A percentile compares a stretch with the other conserved stretches of the same genome.
These are phyloP conservation scores for Peronospora tabacina DNA, from an alignment of 352 stramenopile species.

Conservation along the genomic window DNA sequence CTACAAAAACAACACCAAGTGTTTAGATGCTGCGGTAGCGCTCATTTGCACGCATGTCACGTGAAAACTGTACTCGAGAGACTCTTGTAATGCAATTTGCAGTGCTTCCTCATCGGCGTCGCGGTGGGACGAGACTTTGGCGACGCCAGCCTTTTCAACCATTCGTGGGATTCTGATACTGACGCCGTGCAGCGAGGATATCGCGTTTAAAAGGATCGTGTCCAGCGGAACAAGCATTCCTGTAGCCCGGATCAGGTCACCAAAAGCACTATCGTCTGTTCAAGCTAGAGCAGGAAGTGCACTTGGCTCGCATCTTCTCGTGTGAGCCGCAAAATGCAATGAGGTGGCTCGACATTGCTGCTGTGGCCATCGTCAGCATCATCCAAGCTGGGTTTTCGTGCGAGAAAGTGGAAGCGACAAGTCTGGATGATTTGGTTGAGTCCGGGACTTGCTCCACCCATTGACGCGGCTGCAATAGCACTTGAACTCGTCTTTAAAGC, in stretches of 20 bases:
- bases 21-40: constrained; percentile 7
- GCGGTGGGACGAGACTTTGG: constrained; percentile 29
- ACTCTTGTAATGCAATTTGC: constrained; percentile 53
- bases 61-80: constrained; percentile 35
- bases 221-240: no score
- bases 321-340: constrained; percentile 60
- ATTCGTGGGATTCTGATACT: constrained; percentile 12
- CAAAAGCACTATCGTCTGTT: background rate
- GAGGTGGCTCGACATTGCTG: constrained; percentile 23
- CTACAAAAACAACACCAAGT: constrained; percentile 13
- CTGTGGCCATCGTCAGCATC: background rate
- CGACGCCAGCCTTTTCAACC: constrained; percentile 12
- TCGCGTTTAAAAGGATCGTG: background rate
- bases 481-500: constrained; percentile 36
- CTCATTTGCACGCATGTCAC: constrained; percentile 2
- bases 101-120: constrained; percentile 69
- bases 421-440: constrained; percentile 81
- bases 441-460: constrained; percentile 49
- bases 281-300: constrained; percentile 48
- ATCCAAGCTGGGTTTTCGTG: constrained; percentile 40
- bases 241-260: no score
- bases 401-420: constrained; percentile 74
- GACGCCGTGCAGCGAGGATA: constrained; percentile 3
- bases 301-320: constrained; percentile 78
- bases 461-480: constrained; percentile 37